Base-by-base conservation (phyloP, 495 filamentous ascomycete species). In the Aspergillus sclerotioniger region DNA sequence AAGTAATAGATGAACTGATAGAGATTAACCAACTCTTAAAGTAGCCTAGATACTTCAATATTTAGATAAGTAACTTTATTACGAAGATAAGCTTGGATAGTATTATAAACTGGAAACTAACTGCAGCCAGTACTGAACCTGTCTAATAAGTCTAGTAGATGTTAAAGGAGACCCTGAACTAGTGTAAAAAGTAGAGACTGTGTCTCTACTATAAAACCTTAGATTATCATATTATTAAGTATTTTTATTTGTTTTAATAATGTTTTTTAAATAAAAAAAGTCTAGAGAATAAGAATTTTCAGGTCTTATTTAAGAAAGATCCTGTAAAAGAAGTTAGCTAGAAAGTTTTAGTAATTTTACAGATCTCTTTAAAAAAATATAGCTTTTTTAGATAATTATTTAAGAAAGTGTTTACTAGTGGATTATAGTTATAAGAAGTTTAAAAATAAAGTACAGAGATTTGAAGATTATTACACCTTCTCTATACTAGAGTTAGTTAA, bases 371-470 rank as follows among this genome's bases (percentile, higher is more conserved):
- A 20, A 51, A 55, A 48, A 37, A 32, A 8, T 32, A 32, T 52
- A n/a, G 20, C 12, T 19, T 41, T 35, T 43, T 51, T 56, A 50
- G 41, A 33, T 25, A 20, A 16, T 8, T 10, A 16, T 57, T 31
- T 15, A 31, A 61, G 35, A 3, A 41, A 10, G 33, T 31, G 49
- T 37, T 56, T 59, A 33, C 49, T 35, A 33, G 19, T 46, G 20
- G 33, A 51, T 59, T 58, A 53, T 17, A 50, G 39, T 29, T 49
- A 41, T 29, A 32, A 61, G 20, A 50, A n/a, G 33, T 55, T 49
- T 8, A 28, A 33, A 41, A 9, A 32, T 54, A 16, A 54, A n/a
- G 45, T 51, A 37, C 8, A 28, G 16, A 41, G 28, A 35, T 16
- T 49, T 21, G 15, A 32, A 54, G 13, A 54, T 12, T 45, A 48